These are phyloP conservation scores for Gnomoniopsis smithogilvyi DNA, from an alignment of 2,329 filamentous ascomycete species.

Conservation along the genomic window DNA sequence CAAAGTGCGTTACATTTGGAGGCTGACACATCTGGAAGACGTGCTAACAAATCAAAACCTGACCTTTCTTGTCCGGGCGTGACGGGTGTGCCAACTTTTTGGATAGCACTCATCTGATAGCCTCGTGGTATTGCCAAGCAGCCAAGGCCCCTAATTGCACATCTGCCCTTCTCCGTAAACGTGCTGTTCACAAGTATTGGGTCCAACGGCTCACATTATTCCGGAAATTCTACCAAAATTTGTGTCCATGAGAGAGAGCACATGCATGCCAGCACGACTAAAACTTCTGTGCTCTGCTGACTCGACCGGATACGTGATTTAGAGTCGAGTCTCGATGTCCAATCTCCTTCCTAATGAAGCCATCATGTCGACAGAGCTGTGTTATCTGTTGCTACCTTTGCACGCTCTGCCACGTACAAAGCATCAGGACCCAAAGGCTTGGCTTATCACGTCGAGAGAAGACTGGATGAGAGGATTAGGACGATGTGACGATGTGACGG, in stretches of 20 bases:
- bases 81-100: not conserved
- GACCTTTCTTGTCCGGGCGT: not conserved
- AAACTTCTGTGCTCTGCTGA: not conserved
- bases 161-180: not conserved
- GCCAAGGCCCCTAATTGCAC: not conserved
- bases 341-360: not conserved
- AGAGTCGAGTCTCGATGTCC: not conserved
- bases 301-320: not conserved
- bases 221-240: not conserved
- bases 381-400: not conserved
- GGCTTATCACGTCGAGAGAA: not conserved
- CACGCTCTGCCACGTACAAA: not conserved
- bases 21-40: not conserved
- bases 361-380: not conserved
- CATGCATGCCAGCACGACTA: not conserved
- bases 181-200: not conserved
- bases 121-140: not conserved
- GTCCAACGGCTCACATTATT: not conserved
- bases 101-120: not conserved
- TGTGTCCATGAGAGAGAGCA: not conserved
- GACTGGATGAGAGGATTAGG: not conserved
- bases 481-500: not conserved
- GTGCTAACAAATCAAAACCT: not conserved
- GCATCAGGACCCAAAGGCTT: not conserved
- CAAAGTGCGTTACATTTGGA: not conserved